Conservation (phyloP, 257 asterid species). For the Sherardia arvensis region DNA sequence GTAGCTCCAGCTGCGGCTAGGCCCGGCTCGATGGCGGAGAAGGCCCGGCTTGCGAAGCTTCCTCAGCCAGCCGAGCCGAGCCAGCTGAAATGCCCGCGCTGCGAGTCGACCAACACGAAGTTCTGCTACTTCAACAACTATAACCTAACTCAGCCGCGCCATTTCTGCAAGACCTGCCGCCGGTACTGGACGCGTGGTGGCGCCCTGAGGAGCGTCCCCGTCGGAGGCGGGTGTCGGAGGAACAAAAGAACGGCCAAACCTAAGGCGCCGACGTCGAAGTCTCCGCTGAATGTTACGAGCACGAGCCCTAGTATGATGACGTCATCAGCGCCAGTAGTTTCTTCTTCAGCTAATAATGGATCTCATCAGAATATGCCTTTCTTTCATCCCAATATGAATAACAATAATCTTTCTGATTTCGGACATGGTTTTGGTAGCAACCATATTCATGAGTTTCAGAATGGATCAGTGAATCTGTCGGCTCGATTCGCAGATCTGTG, state of each 20-base stretch:
- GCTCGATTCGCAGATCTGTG: constrained; percentile 22
- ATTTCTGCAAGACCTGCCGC: constrained; percentile 37
- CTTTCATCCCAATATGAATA: constrained; percentile 16
- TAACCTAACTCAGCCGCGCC: constrained; percentile 35
- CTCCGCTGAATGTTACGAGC: constrained; percentile 7
- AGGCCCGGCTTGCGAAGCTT: constrained; percentile 23
- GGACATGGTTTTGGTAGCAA: constrained; percentile 8
- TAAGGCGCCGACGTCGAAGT: constrained; percentile 16
- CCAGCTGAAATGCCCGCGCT: constrained; percentile 29
- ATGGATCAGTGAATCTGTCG: constrained; percentile 11
- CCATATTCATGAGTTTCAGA: background rate
- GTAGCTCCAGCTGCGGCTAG: constrained; percentile 8
- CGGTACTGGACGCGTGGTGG: constrained; percentile 40
- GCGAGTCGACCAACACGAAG: constrained; percentile 31
- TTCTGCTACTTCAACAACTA: constrained; percentile 36
- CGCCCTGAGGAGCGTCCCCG: constrained; percentile 28
- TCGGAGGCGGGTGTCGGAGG: constrained; percentile 36
- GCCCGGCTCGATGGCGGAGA: constrained; percentile 22
- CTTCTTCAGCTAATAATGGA: no score
- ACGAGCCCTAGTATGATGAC: constrained; percentile 3
- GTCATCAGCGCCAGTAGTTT: constrained; percentile 4
- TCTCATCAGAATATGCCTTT: constrained; percentile 13
- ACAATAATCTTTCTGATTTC: constrained; percentile 18
- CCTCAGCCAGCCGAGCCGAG: constrained; percentile 19
- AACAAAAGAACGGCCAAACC: constrained; percentile 25